phyloP scores from a whole-genome alignment of 106 monocot genomes.

The Platanthera zijinensis region DNA sequence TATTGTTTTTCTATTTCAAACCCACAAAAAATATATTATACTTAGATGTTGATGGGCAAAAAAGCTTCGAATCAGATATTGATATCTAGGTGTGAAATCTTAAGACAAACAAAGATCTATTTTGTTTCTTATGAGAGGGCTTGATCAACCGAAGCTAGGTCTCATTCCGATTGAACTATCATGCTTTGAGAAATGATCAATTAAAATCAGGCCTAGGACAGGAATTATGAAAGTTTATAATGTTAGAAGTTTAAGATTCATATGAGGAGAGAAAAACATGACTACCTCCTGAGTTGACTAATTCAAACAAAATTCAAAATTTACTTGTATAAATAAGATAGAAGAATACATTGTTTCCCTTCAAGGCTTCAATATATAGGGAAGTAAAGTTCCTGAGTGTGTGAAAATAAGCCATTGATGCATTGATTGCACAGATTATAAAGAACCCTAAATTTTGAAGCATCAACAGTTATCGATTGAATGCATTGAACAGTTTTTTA shows the following conservation, averaged over 20 bases:
- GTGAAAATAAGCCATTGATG: neutral
- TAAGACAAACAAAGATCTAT: neutral
- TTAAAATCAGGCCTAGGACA: neutral
- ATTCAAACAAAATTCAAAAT: neutral
- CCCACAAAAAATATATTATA: neutral
- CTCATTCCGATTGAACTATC: neutral
- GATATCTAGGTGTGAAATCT: neutral
- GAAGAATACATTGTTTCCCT: neutral
- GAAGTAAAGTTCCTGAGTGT: neutral
- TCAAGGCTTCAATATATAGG: neutral
- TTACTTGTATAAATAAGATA: neutral
- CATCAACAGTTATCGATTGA: neutral
- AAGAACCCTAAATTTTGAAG: neutral
- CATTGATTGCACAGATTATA: neutral
- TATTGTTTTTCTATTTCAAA: neutral
- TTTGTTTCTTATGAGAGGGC: neutral
- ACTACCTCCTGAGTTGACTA: neutral
- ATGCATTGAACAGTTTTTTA: neutral
- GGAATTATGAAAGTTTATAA: neutral
- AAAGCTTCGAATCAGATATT: neutral
- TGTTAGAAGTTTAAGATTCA: neutral
- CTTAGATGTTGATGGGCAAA: neutral
- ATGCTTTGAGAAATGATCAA: neutral
- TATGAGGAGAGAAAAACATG: neutral
- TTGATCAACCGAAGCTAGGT: neutral